Conservation (phyloP, 2,329 filamentous ascomycete genomes). For the Sphaerostilbella broomeana region DNA sequence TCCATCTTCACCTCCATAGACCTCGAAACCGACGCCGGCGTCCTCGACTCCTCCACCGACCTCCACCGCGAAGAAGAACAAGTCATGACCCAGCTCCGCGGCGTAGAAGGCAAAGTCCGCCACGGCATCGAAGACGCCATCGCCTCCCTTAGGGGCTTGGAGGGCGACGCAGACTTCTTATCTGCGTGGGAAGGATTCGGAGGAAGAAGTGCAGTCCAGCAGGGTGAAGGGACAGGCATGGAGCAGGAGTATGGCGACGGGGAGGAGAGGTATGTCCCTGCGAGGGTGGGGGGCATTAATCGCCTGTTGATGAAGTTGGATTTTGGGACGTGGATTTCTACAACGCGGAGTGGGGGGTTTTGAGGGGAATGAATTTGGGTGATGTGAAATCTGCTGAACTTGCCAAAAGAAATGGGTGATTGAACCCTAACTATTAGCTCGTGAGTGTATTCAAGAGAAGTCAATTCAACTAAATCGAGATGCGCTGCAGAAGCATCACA, state of each 20-base stretch:
- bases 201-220: conserved; percentile 2
- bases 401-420: too few species aligned
- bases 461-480: too few species aligned
- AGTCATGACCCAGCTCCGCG: conserved; percentile 56
- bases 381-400: too few species aligned
- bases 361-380: too few species aligned
- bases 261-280: conserved; percentile 52
- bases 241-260: conserved; percentile 12
- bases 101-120: conserved; percentile 59
- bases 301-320: conserved; percentile 88
- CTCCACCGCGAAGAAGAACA: conserved; percentile 66
- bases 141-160: conserved; percentile 41
- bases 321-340: conserved; percentile 52
- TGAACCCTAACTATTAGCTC: too few species aligned
- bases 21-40: conserved; percentile 73
- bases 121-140: conserved; percentile 62
- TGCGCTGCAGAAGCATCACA: too few species aligned
- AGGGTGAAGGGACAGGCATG: too few species aligned
- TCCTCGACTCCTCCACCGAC: conserved; percentile 68
- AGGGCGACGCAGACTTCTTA: conserved; percentile 38
- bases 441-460: too few species aligned
- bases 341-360: too few species aligned
- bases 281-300: conserved; percentile 73
- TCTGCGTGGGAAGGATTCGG: conserved; percentile 35
- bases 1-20: conserved; percentile 71